Conservation (phyloP, 2,329 filamentous ascomycete genomes). For the Juglanconis oblonga region DNA sequence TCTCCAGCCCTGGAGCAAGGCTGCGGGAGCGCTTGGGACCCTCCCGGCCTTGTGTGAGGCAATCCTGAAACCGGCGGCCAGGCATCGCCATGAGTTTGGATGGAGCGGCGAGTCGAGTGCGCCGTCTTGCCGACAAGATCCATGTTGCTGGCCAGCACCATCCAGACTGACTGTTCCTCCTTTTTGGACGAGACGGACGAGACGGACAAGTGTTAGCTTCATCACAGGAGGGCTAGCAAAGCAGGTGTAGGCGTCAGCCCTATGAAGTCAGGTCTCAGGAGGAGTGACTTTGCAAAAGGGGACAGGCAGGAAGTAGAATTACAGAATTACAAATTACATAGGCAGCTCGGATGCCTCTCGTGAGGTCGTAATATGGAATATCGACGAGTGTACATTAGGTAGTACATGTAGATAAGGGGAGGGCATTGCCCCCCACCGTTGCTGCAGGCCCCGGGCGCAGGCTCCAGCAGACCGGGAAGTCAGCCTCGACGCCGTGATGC, state of each 20-base stretch:
- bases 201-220: too few species aligned
- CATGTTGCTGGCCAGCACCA: neutral
- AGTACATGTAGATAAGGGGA: neutral
- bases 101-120: constrained; percentile 6
- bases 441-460: neutral
- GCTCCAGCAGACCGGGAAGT: neutral
- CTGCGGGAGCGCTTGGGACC: neutral
- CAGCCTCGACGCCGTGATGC: neutral
- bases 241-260: neutral
- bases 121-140: neutral
- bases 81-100: constrained; percentile 1
- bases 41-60: constrained; percentile 33
- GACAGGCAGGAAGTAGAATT: too few species aligned
- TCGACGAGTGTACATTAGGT: neutral
- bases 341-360: too few species aligned
- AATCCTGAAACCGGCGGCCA: constrained; percentile 37
- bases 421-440: neutral
- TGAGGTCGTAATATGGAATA: too few species aligned
- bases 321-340: too few species aligned
- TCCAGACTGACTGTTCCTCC: neutral
- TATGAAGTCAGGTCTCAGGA: neutral
- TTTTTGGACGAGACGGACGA: too few species aligned
- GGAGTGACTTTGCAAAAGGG: too few species aligned
- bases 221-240: too few species aligned
- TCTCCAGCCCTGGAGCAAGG: neutral